These are phyloP conservation scores for Kandelia obovata DNA, from an alignment of 345 rosid species.

Conservation along the genomic window DNA sequence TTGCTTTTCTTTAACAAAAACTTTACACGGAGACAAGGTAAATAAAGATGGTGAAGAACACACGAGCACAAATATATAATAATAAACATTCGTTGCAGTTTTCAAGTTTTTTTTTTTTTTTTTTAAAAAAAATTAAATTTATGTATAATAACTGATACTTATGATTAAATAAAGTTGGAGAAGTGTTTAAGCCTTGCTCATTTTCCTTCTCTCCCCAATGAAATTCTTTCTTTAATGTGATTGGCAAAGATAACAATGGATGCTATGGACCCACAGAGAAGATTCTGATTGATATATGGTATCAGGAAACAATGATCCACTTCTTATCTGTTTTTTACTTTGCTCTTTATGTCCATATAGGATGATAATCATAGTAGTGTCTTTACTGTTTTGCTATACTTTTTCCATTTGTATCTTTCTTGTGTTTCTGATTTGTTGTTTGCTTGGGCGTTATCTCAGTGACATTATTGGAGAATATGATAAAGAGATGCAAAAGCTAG, in stretches of 20 bases:
- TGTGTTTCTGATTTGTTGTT: background rate
- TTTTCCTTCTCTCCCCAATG: no score
- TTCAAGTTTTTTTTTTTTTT: no score
- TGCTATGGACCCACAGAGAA: slow-evolving; percentile 43
- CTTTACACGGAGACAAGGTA: no score
- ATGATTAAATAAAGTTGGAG: no score
- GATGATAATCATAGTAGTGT: slow-evolving; percentile 11
- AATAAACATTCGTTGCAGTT: no score
- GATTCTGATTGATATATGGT: slow-evolving; percentile 21
- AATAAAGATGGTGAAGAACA: no score
- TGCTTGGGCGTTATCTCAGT: slow-evolving; percentile 28
- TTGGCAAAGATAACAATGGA: slow-evolving; percentile 40
- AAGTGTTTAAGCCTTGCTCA: no score
- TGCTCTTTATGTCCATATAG: slow-evolving; percentile 21
- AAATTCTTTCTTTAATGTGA: slow-evolving; percentile 11
- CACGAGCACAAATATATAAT: no score
- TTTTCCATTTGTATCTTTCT: background rate
- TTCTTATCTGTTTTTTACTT: slow-evolving; percentile 15
- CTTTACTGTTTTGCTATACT: slow-evolving; percentile 18
- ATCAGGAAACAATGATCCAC: slow-evolving; percentile 22
- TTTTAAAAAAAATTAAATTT: no score
- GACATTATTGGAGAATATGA: slow-evolving; percentile 51
- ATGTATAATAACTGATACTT: no score
- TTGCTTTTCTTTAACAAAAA: slow-evolving; percentile 20
- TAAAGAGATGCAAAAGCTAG: slow-evolving; percentile 62